Evolutionary conservation across 2,329 filamentous ascomycete genomes (phyloP).

Genomic region (Arthrobotrys pseudoclavata): DNA sequence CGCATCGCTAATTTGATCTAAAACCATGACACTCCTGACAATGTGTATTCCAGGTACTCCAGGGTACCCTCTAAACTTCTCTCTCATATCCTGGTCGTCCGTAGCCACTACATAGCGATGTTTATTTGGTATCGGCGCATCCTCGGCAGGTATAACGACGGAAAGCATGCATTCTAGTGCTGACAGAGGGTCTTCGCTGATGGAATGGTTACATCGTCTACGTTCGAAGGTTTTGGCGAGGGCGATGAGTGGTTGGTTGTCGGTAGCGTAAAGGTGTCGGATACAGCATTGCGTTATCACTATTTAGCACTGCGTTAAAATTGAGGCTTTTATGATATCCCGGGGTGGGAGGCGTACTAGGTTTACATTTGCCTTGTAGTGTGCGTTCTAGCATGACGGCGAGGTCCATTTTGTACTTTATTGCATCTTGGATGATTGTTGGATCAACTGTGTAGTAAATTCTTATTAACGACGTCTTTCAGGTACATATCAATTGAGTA

Average conservation of each 20-base stretch:
- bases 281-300: conserved; percentile 87
- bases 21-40: conserved; percentile 81
- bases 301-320: conserved; percentile 1
- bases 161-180: conserved; percentile 78
- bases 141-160: conserved; percentile 80
- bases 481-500: neutral
- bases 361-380: conserved; percentile 87
- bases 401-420: conserved; percentile 91
- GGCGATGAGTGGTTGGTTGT: conserved; percentile 75
- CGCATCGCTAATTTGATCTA: conserved; percentile 80
- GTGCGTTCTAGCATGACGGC: conserved; percentile 81
- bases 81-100: conserved; percentile 76
- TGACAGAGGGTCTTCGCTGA: conserved; percentile 78
- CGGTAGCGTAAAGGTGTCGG: conserved; percentile 77
- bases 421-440: conserved; percentile 84
- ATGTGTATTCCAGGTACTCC: conserved; percentile 85
- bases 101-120: conserved; percentile 83
- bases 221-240: conserved; percentile 82
- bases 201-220: conserved; percentile 82
- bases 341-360: conserved; percentile 71
- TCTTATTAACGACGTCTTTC: neutral
- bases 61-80: conserved; percentile 75
- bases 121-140: conserved; percentile 72
- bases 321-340: conserved; percentile 60
- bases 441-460: conserved; percentile 77